These are phyloP conservation scores for Backusella westeae DNA, from an alignment of 192 early-diverging fungal species.

Conservation along the genomic window DNA sequence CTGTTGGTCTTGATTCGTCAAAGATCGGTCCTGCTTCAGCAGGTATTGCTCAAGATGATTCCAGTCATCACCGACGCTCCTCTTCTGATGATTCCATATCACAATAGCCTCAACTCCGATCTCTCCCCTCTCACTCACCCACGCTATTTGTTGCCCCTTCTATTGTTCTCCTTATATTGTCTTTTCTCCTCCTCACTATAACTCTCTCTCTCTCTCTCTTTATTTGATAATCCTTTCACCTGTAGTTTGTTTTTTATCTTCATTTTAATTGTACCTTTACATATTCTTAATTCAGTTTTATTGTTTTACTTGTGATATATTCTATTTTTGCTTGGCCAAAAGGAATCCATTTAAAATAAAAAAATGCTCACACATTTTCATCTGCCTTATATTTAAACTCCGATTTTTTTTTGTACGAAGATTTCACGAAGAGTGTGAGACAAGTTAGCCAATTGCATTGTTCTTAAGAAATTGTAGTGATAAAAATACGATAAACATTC, in stretches of 20 bases:
- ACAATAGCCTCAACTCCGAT: not conserved
- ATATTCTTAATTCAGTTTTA: not conserved
- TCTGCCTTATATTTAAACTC: not conserved
- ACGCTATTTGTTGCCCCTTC: not conserved
- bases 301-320: not conserved
- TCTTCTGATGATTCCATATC: not conserved
- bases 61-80: not conserved
- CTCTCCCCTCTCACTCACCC: not conserved
- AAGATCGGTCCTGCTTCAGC: slow-evolving; percentile 1
- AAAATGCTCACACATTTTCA: not conserved
- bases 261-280: slow-evolving; percentile 7
- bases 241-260: not conserved
- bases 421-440: no score
- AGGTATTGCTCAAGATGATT: not conserved
- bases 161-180: not conserved
- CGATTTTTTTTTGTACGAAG: not conserved
- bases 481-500: no score
- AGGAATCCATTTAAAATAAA: not conserved
- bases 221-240: not conserved
- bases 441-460: no score
- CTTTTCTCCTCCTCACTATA: not conserved
- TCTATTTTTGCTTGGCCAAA: slow-evolving; percentile 1
- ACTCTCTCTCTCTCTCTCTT: not conserved
- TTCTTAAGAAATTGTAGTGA: no score
- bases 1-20: not conserved